Evolutionary conservation across 148 eudicot genomes (phyloP).

Genomic region (Bassia scoparia): DNA sequence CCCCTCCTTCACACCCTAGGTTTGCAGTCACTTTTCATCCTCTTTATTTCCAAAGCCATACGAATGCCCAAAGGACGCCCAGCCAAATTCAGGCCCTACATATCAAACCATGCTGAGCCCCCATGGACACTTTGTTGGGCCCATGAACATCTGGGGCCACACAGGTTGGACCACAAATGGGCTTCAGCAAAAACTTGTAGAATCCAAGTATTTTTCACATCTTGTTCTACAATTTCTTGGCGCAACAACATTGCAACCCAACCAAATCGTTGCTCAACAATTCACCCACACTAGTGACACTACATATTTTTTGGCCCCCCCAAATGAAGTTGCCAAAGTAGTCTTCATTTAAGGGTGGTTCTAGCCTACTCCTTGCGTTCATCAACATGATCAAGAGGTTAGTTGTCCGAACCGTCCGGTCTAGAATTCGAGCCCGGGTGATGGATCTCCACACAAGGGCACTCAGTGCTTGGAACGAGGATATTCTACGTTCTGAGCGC

Average conservation of each 20-base stretch:
- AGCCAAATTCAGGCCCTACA: constrained; percentile 76
- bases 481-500: constrained; percentile 25
- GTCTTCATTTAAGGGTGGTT: constrained; percentile 44
- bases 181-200: constrained; percentile 35
- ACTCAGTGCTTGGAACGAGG: constrained; percentile 15
- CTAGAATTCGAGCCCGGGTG: constrained; percentile 23
- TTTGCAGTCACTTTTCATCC: constrained; percentile 69
- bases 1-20: constrained; percentile 62
- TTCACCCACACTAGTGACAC: constrained; percentile 30
- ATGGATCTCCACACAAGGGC: constrained; percentile 18
- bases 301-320: constrained; percentile 17
- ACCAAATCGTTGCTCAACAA: constrained; percentile 24
- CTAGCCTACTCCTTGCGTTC: constrained; percentile 49
- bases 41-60: constrained; percentile 66
- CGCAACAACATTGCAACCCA: constrained; percentile 30
- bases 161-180: not conserved
- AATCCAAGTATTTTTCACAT: constrained; percentile 9
- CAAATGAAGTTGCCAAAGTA: constrained; percentile 62
- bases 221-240: constrained; percentile 41
- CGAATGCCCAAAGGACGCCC: constrained; percentile 51
- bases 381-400: constrained; percentile 64
- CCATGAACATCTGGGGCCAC: constrained; percentile 24
- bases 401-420: constrained; percentile 14
- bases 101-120: constrained; percentile 62
- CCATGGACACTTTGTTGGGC: constrained; percentile 47